Percentiles rank a stretch among this genome's conserved stretches.
phyloP scores from a whole-genome alignment of 257 asterid genomes.

The Capsicum baccatum region DNA sequence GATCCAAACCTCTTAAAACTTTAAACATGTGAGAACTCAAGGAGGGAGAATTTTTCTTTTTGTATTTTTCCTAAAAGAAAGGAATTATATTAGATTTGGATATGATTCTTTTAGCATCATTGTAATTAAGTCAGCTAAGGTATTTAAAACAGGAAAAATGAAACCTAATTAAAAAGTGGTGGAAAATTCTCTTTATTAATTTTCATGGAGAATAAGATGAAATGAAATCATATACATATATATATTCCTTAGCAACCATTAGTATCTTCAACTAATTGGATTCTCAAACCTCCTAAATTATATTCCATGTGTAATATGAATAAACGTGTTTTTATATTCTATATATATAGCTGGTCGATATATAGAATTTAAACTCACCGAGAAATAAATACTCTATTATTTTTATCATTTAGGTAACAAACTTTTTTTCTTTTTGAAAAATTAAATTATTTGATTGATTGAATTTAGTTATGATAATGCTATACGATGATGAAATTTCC shows the following conservation, averaged over 20 bases:
- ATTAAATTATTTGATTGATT: neutral
- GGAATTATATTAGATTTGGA: neutral
- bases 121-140: neutral
- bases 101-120: constrained; percentile 6
- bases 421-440: neutral
- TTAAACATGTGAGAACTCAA: no score
- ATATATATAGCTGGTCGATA: no score
- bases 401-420: neutral
- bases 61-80: neutral
- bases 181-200: neutral
- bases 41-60: neutral
- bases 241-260: neutral
- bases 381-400: neutral
- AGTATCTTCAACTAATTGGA: neutral
- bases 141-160: neutral
- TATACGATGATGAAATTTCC: neutral
- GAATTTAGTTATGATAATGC: constrained; percentile 1
- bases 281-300: neutral
- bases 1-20: no score
- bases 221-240: neutral
- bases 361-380: neutral
- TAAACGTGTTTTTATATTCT: no score
- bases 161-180: neutral
- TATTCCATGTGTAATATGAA: neutral
- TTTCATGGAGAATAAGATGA: neutral